Percentiles rank a stretch among this genome's conserved stretches.
phyloP scores from a whole-genome alignment of 805 yeast genomes.

The Kluyveromyces nonfermentans region DNA sequence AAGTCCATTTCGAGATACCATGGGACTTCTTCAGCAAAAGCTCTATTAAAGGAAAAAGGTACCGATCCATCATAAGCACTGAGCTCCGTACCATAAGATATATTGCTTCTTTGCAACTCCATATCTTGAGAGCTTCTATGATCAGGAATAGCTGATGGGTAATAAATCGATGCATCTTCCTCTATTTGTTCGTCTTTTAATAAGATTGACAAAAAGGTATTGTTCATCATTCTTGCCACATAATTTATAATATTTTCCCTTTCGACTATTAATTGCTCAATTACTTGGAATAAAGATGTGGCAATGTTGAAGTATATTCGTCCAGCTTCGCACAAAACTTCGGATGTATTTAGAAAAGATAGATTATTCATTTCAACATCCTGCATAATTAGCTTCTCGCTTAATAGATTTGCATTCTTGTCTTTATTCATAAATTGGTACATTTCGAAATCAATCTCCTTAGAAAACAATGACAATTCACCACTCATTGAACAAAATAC shows the following conservation, averaged over 20 bases:
- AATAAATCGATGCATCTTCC: slow-evolving; percentile 8
- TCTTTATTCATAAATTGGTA: slow-evolving; percentile 30
- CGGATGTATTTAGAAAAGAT: slow-evolving; percentile 28
- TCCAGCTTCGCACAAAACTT: slow-evolving; percentile 25
- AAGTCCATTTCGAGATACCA: slow-evolving; percentile 69
- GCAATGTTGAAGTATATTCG: slow-evolving; percentile 29
- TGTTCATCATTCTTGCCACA: slow-evolving; percentile 70
- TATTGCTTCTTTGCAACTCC: slow-evolving; percentile 6
- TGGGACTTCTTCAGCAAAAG: slow-evolving; percentile 36
- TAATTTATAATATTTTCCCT: slow-evolving; percentile 61
- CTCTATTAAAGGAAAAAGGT: not conserved
- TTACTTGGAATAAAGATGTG: slow-evolving; percentile 30
- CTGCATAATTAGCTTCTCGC: slow-evolving; percentile 37
- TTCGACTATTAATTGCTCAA: slow-evolving; percentile 57
- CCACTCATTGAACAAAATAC: slow-evolving; percentile 56
- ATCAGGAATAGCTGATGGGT: not conserved
- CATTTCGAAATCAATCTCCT: not conserved
- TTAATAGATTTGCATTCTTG: slow-evolving; percentile 40
- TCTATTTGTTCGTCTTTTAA: slow-evolving; percentile 40
- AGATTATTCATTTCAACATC: slow-evolving; percentile 34
- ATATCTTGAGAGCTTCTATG: slow-evolving; percentile 4
- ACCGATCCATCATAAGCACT: not conserved
- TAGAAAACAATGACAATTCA: slow-evolving; percentile 30
- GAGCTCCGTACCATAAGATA: slow-evolving; percentile 6
- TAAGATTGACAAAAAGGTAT: slow-evolving; percentile 53